phyloP scores from a whole-genome alignment of 106 monocot species.

The Apostasia shenzhenica region DNA sequence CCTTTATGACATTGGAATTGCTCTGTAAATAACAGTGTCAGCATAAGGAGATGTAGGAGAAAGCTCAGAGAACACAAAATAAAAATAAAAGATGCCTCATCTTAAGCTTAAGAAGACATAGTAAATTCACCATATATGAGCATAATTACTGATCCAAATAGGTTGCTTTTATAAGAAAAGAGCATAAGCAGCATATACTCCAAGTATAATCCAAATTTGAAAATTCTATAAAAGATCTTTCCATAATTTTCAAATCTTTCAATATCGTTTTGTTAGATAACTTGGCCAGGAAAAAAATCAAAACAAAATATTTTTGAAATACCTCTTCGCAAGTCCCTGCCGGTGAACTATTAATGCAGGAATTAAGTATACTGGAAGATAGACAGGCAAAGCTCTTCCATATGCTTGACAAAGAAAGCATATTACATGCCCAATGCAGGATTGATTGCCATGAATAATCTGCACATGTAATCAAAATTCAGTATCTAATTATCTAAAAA shows the following conservation, averaged over 20 bases:
- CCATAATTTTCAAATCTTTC: not conserved
- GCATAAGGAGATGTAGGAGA: too few species aligned
- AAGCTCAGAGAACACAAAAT: too few species aligned
- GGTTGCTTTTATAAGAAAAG: too few species aligned
- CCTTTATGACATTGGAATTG: not conserved
- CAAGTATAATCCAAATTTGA: too few species aligned
- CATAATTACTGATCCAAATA: too few species aligned
- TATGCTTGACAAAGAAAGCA: slow-evolving; percentile 85
- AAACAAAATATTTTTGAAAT: slow-evolving; percentile 1
- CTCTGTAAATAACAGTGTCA: too few species aligned
- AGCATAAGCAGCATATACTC: too few species aligned
- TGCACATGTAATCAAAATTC: slow-evolving; percentile 19
- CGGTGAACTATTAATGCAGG: slow-evolving; percentile 96
- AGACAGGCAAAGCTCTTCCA: slow-evolving; percentile 90
- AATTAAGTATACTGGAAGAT: slow-evolving; percentile 90
- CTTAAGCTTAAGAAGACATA: too few species aligned
- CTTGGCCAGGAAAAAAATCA: not conserved
- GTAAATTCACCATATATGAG: too few species aligned
- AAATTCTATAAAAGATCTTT: too few species aligned
- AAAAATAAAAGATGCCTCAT: too few species aligned
- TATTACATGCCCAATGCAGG: slow-evolving; percentile 65
- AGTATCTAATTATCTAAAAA: too few species aligned
- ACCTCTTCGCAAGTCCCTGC: slow-evolving; percentile 81
- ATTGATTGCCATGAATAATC: slow-evolving; percentile 91
- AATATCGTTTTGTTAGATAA: not conserved